phyloP scores from a whole-genome alignment of 306 rosid species.

The Inga laurina region DNA sequence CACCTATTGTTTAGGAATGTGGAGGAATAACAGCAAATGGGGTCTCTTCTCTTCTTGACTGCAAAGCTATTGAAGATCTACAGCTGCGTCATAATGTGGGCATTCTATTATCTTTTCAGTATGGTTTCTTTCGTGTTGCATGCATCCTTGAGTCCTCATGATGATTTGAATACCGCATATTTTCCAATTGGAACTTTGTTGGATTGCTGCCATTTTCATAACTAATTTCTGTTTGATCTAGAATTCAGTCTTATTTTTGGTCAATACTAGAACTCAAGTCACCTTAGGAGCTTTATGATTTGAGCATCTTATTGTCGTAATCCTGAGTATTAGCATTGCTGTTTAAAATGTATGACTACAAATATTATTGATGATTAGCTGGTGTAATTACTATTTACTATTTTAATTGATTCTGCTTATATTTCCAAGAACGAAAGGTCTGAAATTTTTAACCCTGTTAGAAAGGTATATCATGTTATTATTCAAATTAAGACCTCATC shows the following conservation, averaged over 20 bases:
- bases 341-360: constrained; percentile 9
- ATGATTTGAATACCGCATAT: neutral
- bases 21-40: constrained; percentile 75
- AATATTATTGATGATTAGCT: constrained; percentile 7
- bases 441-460: constrained; percentile 12
- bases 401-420: neutral
- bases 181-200: constrained; percentile 7
- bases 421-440: constrained; percentile 25
- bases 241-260: neutral
- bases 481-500: constrained; percentile 13
- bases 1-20: constrained; percentile 59
- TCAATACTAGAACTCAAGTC: neutral
- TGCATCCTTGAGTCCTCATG: constrained; percentile 3
- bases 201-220: constrained; percentile 11
- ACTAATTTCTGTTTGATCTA: constrained; percentile 16
- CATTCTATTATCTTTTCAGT: constrained; percentile 4
- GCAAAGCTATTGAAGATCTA: constrained; percentile 85
- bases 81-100: constrained; percentile 84
- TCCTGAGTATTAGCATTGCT: neutral
- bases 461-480: constrained; percentile 17
- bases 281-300: constrained; percentile 9
- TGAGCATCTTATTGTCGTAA: constrained; percentile 15
- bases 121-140: neutral
- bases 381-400: constrained; percentile 6
- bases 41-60: constrained; percentile 61